Conservation (phyloP, 345 rosid species). For the Geranium brycei region DNA sequence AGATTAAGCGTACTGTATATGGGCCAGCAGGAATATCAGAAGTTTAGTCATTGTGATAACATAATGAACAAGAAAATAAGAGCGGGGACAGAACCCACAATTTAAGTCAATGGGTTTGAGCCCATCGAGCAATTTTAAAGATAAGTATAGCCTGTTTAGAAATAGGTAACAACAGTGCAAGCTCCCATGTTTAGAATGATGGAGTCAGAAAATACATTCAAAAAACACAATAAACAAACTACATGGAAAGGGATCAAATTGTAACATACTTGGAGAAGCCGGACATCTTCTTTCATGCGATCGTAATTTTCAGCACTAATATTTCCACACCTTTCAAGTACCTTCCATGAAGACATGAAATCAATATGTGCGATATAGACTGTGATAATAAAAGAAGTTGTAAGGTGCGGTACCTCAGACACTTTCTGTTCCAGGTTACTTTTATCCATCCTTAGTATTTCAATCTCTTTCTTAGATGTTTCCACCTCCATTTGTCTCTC, state of each 20-base stretch:
- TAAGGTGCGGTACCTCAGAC: slow-evolving; percentile 38
- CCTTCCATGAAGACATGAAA: slow-evolving; percentile 24
- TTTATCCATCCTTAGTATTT: slow-evolving; percentile 49
- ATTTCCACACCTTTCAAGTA: slow-evolving; percentile 54
- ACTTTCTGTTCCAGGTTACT: slow-evolving; percentile 50
- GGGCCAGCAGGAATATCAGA: not conserved
- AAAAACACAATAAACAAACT: no score
- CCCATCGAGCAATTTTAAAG: no score
- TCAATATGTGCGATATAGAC: slow-evolving; percentile 12
- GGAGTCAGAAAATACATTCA: no score
- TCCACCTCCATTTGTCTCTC: slow-evolving; percentile 61
- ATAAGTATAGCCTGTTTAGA: no score
- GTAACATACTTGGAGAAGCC: slow-evolving; percentile 44
- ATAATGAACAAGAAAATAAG: not conserved
- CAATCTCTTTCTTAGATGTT: slow-evolving; percentile 53
- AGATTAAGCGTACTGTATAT: no score
- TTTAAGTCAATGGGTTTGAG: no score
- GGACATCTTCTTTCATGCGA: slow-evolving; percentile 53
- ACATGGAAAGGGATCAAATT: not conserved
- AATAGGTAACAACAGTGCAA: no score
- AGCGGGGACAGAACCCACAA: no score
- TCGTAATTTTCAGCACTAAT: slow-evolving; percentile 65
- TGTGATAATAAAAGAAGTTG: slow-evolving; percentile 4
- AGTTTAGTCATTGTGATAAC: not conserved
- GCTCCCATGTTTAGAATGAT: no score